Base-by-base conservation (phyloP, 2,329 filamentous ascomycete species). In the Didymella pomorum region DNA sequence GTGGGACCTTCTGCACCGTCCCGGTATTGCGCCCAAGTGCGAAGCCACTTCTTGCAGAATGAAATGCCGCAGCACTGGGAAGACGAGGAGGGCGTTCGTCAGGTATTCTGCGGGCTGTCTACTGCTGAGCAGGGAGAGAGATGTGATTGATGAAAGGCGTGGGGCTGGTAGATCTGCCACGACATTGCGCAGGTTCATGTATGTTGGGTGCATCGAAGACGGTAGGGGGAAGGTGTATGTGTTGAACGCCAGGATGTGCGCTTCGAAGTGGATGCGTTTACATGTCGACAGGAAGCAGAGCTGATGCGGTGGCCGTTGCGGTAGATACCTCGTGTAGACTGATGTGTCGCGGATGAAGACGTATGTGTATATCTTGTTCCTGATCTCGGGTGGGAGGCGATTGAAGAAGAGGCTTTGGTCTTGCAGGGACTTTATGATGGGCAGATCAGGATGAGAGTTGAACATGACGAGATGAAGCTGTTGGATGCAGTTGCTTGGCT, bases 241-340 rank as follows among this genome's bases (percentile, higher is more conserved):
- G 3, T 12, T 23, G 44, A 60, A 65, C 7, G 63, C 63, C 9
- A 58, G 41, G 25, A 31, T 26, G 7, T 39, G 29, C 41, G 63
- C 58, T 43, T 63, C 60, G 21, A 47, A 14, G 29, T 59, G 33
- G 44, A 58, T 42, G 2, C 26, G 52, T 16, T 46, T 58, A 51
- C 63, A 63, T 14, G 53, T 50, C 2, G 46, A 33, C 33, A 65
- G 61, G 10, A 65, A 51, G 8, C 53, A 58, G 16, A 63, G 52
- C 9, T 61, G 56, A 33, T 63, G 53, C 6, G 46, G 20, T 20
- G 18, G 8, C 11, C 37, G 18, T 14, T 12, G 10, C 5, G 10
- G 2, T 23, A 11, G 18, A 20, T 39, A n/a, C 35, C 14, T 18
- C 12, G 37, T 21, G 37, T 4, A 23, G 9, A 14, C 4, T 4